Evolutionary conservation across 352 stramenopile genomes (phyloP), one percentile per base, ranked within the genome.

Genomic region (Phytophthora citricola): DNA sequence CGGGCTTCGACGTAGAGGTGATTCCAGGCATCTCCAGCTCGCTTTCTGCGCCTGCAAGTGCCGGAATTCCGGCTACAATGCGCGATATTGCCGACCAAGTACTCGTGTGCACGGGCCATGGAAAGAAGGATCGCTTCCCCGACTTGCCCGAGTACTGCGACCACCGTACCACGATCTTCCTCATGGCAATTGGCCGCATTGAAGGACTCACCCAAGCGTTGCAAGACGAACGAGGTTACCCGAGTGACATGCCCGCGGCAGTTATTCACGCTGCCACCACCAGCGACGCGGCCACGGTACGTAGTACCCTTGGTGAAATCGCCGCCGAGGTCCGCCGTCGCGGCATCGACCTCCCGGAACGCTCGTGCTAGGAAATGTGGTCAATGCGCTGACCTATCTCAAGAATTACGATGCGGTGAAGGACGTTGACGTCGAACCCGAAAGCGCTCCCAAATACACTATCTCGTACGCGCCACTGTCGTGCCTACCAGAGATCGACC

Each of bases 161-260:
- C 56, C 90, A 98, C 76, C 93, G 97, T 66, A 99, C 97, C 22
- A 92, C 97, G 7, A 94, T 99, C 22, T 99, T 99, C 81, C 83
- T 99, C 62, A 99, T 99, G 97, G 95, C 95, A 15, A 97, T 99
- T 58, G 95, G 96, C 44, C 82, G 97, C 46, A 78, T 99, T 31
- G 69, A 94, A 38, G 79, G 94, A 43, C 82, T 99, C 8, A 96
- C 83, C 60, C 56, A 84, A 17, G 86, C 85, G 39, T 71, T 99
- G 15, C 75, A 95, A 34, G 51, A 71, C 26, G 76, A 95, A 44
- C 79, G 85, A 14, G 85, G 88, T 22, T 99, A 98, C 80, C 97
- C 97, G 3, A 70, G 52, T 45, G 79, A 97, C 38, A 93, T 95
- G 40, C 93, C 96, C 2, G 95, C 98, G 0, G 95, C 87, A 5